Evolutionary conservation across 257 asterid genomes (phyloP), one percentile per base, ranked within the genome.

Genomic region (Rubia yunnanensis): DNA sequence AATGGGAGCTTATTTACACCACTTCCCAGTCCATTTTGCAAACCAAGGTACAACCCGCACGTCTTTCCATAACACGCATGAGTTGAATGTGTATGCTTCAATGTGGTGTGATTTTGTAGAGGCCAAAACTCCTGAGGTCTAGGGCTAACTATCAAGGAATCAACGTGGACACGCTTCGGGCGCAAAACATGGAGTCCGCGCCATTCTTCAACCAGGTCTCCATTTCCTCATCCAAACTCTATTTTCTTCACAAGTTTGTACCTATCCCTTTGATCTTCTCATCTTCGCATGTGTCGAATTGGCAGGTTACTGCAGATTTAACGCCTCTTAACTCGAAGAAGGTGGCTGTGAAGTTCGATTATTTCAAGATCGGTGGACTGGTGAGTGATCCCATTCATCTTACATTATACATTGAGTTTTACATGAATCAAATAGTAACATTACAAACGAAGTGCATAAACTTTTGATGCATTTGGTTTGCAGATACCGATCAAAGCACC

Each of bases 1-100:
- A 92, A 60, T 92, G 98, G 96, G 96, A 92, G 77, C 95, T 87
- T 63, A 71, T 92, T 11, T 92, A 92, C 81, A 89, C 98, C 9
- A 91, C 98, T 73, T 91, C 96, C 5, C 75, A 79, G 59, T 88
- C 98, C 34, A 90, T 90, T 73, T 63, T 90, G 84, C 96, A 86
- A 76, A 83, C 78, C 20, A 67, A 73, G 84, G 96, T 90, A 72
- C 52, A 32, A 18, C 34, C 41, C 5, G 6, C 59, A 35, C 41
- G 17, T 50, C 15, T 18, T 2, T 46, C 22, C 26, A 3, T 2
- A 20, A 18, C 18, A 17, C 3, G 5, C 5, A 49, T 17, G 23
- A 49, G 56, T 49, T 50, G 6, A 18, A 48, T 4, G 4, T 48
- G 57, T 10, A 41, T 18, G 27, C 24, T 17, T 57, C 68, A 56